These are phyloP conservation scores for Saccharomycopsis sp. DNA, from an alignment of 805 yeast species.

Conservation along the genomic window DNA sequence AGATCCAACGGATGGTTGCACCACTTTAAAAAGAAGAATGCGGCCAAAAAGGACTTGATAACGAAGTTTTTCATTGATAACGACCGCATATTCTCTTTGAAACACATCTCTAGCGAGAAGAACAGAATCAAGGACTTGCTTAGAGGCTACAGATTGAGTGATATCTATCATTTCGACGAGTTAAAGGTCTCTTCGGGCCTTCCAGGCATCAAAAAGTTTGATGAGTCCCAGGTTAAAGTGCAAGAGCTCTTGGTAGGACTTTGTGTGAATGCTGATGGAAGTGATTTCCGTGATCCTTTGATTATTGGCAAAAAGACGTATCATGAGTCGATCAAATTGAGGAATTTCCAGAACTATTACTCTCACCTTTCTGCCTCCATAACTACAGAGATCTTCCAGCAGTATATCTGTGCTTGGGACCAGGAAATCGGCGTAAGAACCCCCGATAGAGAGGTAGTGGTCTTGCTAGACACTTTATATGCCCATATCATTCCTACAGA, in stretches of 20 bases:
- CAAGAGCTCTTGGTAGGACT: conserved; percentile 26
- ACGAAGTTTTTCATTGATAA: conserved; percentile 23
- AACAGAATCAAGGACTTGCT: conserved; percentile 24
- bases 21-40: conserved; percentile 32
- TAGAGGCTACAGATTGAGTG: conserved; percentile 21
- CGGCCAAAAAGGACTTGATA: conserved; percentile 27
- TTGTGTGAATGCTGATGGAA: conserved; percentile 28
- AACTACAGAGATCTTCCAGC: conserved; percentile 25
- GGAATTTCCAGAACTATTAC: conserved; percentile 14
- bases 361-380: conserved; percentile 20
- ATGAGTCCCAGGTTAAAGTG: neutral
- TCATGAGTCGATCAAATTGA: neutral
- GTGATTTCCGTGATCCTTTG: conserved; percentile 26
- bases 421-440: conserved; percentile 6
- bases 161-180: conserved; percentile 35
- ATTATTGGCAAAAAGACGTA: conserved; percentile 22
- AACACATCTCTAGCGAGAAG: conserved; percentile 25
- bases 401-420: conserved; percentile 21
- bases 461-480: conserved; percentile 31
- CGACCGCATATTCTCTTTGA: conserved; percentile 18
- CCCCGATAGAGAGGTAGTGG: conserved; percentile 24
- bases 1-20: conserved; percentile 38
- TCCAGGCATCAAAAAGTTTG: conserved; percentile 15
- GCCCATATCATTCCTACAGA: conserved; percentile 33
- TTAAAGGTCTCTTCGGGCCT: conserved; percentile 25